Base-by-base conservation (phyloP, 176 grass and related monocot species). In the Aegilops speltoides region DNA sequence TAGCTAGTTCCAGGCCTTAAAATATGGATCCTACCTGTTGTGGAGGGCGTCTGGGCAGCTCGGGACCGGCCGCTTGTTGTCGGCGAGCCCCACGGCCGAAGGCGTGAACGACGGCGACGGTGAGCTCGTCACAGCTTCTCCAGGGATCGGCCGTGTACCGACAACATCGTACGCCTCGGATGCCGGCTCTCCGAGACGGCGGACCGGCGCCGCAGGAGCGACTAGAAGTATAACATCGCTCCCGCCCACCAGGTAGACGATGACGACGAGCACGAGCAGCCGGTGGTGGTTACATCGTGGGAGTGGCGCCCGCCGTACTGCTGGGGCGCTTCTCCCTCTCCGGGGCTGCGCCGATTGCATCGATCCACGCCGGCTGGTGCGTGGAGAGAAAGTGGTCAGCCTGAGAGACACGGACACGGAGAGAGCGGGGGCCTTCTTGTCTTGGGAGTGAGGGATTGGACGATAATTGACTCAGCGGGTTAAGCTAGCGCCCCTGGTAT, bases 1-100 rank as follows among this genome's bases (percentile, higher is more conserved):
- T 52, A 52, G 48, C 15, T 17, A 52, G 45, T 4, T 46, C 45
- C 45, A 46, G 12, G 12, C 12, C 45, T 46, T 0, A 46, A 46
- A 46, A 46, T 46, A 46, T 15, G 3, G 3, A 64, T 56, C 29
- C 79, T 91, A 91, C 89, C 85, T 87, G 80, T 91, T 91, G 76
- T 91, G 89, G 10, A 91, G 45, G 45, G 45, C 45, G 45, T 46
- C 45, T 12, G 45, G 45, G 45, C 45, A 46, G 45, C 45, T 46
- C 45, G 45, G 45, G 12, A 46, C 45, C 12, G 45, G 45, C 45
- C 45, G 45, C 45, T 46, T 46, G 45, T 87, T 68, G 68, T 84
- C 85, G 60, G 1, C 59, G 68, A 84, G 37, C 34, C 68, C 25
- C 29, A 36, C 32, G 7, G 57, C 25, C 2, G 59, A 36, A 20